Base-by-base conservation (phyloP, 495 filamentous ascomycete species). In the Baudoinia panamericana region DNA sequence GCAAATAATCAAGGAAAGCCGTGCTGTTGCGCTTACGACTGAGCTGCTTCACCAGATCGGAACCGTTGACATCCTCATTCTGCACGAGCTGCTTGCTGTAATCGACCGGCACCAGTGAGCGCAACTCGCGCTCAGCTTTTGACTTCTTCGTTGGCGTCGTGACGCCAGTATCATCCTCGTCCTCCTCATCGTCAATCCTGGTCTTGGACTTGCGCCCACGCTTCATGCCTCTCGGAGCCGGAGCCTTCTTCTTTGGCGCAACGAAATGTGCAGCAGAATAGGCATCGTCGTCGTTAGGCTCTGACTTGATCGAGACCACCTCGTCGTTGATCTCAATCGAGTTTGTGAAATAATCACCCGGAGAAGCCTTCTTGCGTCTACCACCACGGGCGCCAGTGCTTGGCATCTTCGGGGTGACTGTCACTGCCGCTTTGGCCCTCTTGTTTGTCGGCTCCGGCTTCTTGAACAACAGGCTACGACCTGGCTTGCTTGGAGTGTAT, bases 21-120 rank as follows among this genome's bases (percentile, higher is more conserved):
- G 58, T 60, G 37, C 69, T 69, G 11, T 64, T 66, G 17, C 70
- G 68, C 18, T 76, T 73, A 4, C 65, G 60, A 11, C 83, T 73
- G 29, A 95, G 80, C 62, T 94, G 84, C 28, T 85, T 75, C 19
- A 93, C 75, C 2, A 19, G n/a, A 29, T 23, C 26, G 37, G 27
- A 18, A 23, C 11, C 3, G 20, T 7, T 26, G 20, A 24, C 36
- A 3, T 41, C 43, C 5, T 36, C 17, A 19, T 46, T 36, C 1
- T 25, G 1, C 12, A 8, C 11, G 7, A 34, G 2, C 43, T 30
- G 36, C 26, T 39, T 36, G n/a, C 13, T n/a, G 30, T 41, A 46
- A 30, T 46, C 34, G 11, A 20, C 21, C n/a, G 9, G 10, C 11
- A 28, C 9, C 28, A 9, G 19, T 4, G 23, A 5, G 21, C 35